Evolutionary conservation across 1,139 yeast genomes (phyloP).

Genomic region (Saccharomyces hybrid): DNA sequence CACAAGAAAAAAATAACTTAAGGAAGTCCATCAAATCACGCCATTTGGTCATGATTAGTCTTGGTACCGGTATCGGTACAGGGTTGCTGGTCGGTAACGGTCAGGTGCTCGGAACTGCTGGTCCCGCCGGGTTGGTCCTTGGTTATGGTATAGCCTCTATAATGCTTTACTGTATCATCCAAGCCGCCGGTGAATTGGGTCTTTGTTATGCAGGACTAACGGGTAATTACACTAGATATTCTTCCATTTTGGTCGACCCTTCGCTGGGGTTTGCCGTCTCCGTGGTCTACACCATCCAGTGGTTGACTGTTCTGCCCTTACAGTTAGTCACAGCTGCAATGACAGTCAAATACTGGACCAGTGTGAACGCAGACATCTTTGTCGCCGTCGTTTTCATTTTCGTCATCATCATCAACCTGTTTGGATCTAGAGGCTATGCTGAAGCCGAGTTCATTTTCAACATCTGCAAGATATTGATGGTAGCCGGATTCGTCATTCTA

Average conservation of each 20-base stretch:
- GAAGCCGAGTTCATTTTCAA: slow-evolving; percentile 62
- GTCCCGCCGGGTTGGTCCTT: slow-evolving; percentile 68
- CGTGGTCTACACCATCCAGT: slow-evolving; percentile 73
- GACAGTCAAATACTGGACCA: slow-evolving; percentile 60
- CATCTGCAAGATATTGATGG: slow-evolving; percentile 48
- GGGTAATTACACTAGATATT: slow-evolving; percentile 69
- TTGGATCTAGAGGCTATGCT: slow-evolving; percentile 60
- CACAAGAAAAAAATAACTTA: slow-evolving; percentile 14
- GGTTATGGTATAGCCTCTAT: slow-evolving; percentile 62
- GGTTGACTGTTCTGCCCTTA: slow-evolving; percentile 70
- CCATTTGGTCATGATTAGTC: slow-evolving; percentile 60
- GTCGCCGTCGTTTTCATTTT: slow-evolving; percentile 53
- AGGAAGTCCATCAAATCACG: slow-evolving; percentile 41
- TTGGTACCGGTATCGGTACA: slow-evolving; percentile 80
- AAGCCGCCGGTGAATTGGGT: slow-evolving; percentile 77
- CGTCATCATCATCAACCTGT: slow-evolving; percentile 47
- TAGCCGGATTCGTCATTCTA: slow-evolving; percentile 54
- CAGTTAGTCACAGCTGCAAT: slow-evolving; percentile 74
- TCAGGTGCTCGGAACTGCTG: slow-evolving; percentile 54
- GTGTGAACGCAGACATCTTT: slow-evolving; percentile 56
- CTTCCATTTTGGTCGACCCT: slow-evolving; percentile 56
- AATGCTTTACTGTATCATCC: slow-evolving; percentile 66
- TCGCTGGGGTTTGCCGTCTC: slow-evolving; percentile 78
- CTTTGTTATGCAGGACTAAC: slow-evolving; percentile 65
- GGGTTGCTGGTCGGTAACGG: slow-evolving; percentile 74